These are phyloP conservation scores for Geotrichum restrictum DNA, from an alignment of 1,139 yeast genomes.

Conservation along the genomic window DNA sequence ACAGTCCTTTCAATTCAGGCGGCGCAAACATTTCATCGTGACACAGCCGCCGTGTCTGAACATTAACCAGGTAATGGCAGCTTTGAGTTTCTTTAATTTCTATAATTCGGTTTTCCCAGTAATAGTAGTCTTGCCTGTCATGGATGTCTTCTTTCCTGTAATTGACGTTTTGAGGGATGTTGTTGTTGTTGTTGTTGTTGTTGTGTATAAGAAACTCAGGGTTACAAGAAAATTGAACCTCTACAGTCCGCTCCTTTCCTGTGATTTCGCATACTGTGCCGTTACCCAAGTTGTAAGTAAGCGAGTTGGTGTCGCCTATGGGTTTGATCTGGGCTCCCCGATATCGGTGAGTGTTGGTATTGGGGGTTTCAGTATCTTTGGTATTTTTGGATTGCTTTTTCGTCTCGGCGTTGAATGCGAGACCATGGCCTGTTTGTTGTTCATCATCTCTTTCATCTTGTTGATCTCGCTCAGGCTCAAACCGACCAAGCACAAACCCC, in stretches of 20 bases:
- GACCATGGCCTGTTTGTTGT: too few species aligned
- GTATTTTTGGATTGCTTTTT: too few species aligned
- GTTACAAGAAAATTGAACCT: constrained; percentile 67
- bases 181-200: too few species aligned
- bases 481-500: constrained; percentile 48
- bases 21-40: constrained; percentile 48
- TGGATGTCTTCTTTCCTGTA: too few species aligned
- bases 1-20: constrained; percentile 41
- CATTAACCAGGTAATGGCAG: constrained; percentile 62
- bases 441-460: too few species aligned
- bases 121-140: constrained; percentile 30
- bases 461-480: constrained; percentile 32
- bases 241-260: constrained; percentile 55
- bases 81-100: constrained; percentile 62
- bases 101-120: constrained; percentile 38
- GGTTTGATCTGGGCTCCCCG: constrained; percentile 9
- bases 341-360: too few species aligned
- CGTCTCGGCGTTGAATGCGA: too few species aligned
- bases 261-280: constrained; percentile 79
- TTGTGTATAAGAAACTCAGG: constrained; percentile 26
- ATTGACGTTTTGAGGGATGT: too few species aligned
- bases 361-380: too few species aligned
- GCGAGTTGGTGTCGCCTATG: constrained; percentile 22
- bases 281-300: constrained; percentile 47
- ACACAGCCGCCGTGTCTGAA: constrained; percentile 61